These are phyloP conservation scores for Knufia petricola DNA, from an alignment of 2,329 filamentous ascomycete species.

Conservation along the genomic window DNA sequence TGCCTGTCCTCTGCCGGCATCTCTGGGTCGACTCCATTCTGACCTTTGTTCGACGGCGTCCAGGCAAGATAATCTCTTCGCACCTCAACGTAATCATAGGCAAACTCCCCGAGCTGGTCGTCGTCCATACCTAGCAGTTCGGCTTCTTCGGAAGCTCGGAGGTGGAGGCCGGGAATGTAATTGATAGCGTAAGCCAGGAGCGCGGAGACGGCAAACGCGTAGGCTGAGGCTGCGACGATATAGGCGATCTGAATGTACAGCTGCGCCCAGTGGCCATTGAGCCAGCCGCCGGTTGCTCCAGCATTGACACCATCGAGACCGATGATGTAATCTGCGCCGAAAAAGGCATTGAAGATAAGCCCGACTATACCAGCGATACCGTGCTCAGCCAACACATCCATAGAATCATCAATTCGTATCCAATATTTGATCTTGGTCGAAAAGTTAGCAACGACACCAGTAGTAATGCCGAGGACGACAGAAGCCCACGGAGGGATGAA, in stretches of 20 bases:
- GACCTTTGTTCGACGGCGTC: conserved; percentile 37
- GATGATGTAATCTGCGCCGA: conserved; percentile 65
- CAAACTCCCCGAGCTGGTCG: conserved; percentile 43
- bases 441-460: conserved; percentile 68
- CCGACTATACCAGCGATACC: conserved; percentile 73
- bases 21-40: conserved; percentile 34
- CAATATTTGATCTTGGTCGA: conserved; percentile 72
- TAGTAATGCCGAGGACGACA: conserved; percentile 50
- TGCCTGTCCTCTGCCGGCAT: conserved; percentile 52
- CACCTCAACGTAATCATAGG: conserved; percentile 44
- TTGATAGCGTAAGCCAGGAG: conserved; percentile 63
- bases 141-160: conserved; percentile 57
- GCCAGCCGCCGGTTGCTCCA: conserved; percentile 49
- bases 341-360: conserved; percentile 67
- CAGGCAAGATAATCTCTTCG: conserved; percentile 42
- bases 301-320: conserved; percentile 57
- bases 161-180: conserved; percentile 58
- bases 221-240: conserved; percentile 53
- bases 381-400: conserved; percentile 88
- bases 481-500: conserved; percentile 62
- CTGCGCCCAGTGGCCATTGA: conserved; percentile 61
- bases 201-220: conserved; percentile 58
- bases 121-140: conserved; percentile 57
- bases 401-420: conserved; percentile 74
- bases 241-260: conserved; percentile 63